Percentiles rank a stretch among this genome's conserved stretches.
These are phyloP conservation scores for Epichloe gansuensis DNA, from an alignment of 2,329 filamentous ascomycete genomes.

Conservation along the genomic window DNA sequence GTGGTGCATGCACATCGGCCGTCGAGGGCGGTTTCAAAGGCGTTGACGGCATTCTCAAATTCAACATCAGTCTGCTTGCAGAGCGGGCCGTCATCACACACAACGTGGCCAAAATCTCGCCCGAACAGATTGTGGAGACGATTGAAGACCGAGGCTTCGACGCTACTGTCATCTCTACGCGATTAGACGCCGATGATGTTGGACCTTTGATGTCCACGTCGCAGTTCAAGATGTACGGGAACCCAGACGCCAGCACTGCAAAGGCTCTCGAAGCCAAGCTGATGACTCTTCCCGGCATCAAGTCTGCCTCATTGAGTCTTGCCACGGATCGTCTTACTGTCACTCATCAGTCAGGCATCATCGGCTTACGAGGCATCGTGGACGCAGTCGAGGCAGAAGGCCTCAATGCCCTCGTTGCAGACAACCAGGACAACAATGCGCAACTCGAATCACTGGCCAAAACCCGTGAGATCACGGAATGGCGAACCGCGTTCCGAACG, in stretches of 20 bases:
- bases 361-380: constrained; percentile 73
- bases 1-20: constrained; percentile 88
- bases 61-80: constrained; percentile 90
- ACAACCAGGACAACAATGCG: constrained; percentile 90
- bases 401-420: constrained; percentile 79
- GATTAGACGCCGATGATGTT: constrained; percentile 44
- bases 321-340: constrained; percentile 64
- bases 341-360: constrained; percentile 55
- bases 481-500: constrained; percentile 68
- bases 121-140: constrained; percentile 65
- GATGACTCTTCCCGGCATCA: constrained; percentile 54
- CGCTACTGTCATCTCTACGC: constrained; percentile 68
- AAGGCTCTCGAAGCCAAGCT: constrained; percentile 59
- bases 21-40: constrained; percentile 72
- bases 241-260: constrained; percentile 60
- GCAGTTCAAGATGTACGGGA: constrained; percentile 76
- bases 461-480: constrained; percentile 90
- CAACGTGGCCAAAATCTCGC: constrained; percentile 55
- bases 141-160: constrained; percentile 90
- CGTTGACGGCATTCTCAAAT: constrained; percentile 67
- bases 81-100: constrained; percentile 85
- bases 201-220: constrained; percentile 47
- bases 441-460: constrained; percentile 93
- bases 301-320: constrained; percentile 60
- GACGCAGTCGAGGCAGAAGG: constrained; percentile 71